Conservation (phyloP, 1,284 basidiomycete genomes). For the Bjerkandera adusta region DNA sequence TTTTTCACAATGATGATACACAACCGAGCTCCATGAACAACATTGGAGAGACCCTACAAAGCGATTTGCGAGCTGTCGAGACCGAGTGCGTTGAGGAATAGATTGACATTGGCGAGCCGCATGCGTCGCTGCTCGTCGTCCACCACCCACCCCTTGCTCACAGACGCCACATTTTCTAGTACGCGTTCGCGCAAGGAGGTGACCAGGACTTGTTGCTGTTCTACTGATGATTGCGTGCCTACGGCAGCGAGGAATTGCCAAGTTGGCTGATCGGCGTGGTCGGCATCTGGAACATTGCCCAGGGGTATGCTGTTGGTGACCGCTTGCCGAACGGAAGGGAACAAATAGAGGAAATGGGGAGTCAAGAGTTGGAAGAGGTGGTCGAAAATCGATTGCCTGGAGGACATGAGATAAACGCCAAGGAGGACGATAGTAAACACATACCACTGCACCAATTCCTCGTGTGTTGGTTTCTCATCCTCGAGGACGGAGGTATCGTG, state of each 20-base stretch:
- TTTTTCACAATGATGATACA: not conserved
- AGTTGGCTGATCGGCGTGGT: conserved; percentile 85
- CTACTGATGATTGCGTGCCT: conserved; percentile 80
- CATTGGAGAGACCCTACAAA: conserved; percentile 1
- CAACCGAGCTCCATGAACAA: not conserved
- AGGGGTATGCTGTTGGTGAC: conserved; percentile 35
- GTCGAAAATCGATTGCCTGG: conserved; percentile 81
- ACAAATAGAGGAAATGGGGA: conserved; percentile 76
- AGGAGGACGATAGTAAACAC: conserved; percentile 21
- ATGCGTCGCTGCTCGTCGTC: conserved; percentile 68
- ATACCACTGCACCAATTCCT: conserved; percentile 87
- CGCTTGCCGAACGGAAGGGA: conserved; percentile 85
- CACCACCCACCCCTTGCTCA: conserved; percentile 69
- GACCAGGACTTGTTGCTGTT: conserved; percentile 88
- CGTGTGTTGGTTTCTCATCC: conserved; percentile 55
- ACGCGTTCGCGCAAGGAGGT: conserved; percentile 90
- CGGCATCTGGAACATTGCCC: conserved; percentile 41
- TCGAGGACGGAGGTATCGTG: conserved; percentile 36
- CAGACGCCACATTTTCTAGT: conserved; percentile 79
- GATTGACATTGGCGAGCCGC: conserved; percentile 80
- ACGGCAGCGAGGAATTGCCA: conserved; percentile 92
- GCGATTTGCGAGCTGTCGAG: conserved; percentile 82
- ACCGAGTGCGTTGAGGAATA: conserved; percentile 83
- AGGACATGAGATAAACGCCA: conserved; percentile 5
- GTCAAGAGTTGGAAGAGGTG: conserved; percentile 80